Base-by-base conservation (phyloP, 2,329 filamentous ascomycete genomes). In the Aureobasidium subglaciale region DNA sequence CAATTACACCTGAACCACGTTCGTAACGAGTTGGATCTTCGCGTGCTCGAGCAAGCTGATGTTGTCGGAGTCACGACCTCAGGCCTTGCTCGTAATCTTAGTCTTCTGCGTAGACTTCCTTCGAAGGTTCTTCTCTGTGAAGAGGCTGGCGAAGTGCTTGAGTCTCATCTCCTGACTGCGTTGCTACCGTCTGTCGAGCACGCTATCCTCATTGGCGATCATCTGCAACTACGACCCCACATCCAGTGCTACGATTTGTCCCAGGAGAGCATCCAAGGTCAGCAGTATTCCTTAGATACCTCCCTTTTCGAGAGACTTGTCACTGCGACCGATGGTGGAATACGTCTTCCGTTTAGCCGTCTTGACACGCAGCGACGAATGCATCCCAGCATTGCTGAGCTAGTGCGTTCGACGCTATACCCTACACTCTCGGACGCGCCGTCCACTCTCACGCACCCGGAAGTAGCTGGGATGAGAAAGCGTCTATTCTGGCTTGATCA, bases 81-180 rank as follows among this genome's bases (percentile, higher is more conserved):
- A 0, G 81, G 81, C 0, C 68, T 85, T 2, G 82, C 83, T 0
- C 68, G 70, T 18, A 76, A 80, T 15, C 65, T 82, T 0, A 66
- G 72, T 0, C 60, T 79, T 1, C 68, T 87, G 0, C 71, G 75
- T 7, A 72, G 73, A 7, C 58, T 85, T 1, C 63, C 68, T 6
- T 70, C 71, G 29, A 84, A 85, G 58, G 76, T 86, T 0, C 65
- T 88, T 15, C 64, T 88, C 1, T 85, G 81, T 43, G 84, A 88
- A 63, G 85, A 88, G 61, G 84, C 84, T 1, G 85, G 78, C 0
- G 84, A 87, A 60, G 80, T 88, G 0, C 71, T 87, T 41, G 84
- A 88, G 63, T 73, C 80, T 0, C 83, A 87, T 58, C 70, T 79
- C 2, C 62, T 87, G 1, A 80, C 80, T 0, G 76, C 82, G 0